phyloP scores from a whole-genome alignment of 768 basidiomycete genomes.

The Panellus pusillus region DNA sequence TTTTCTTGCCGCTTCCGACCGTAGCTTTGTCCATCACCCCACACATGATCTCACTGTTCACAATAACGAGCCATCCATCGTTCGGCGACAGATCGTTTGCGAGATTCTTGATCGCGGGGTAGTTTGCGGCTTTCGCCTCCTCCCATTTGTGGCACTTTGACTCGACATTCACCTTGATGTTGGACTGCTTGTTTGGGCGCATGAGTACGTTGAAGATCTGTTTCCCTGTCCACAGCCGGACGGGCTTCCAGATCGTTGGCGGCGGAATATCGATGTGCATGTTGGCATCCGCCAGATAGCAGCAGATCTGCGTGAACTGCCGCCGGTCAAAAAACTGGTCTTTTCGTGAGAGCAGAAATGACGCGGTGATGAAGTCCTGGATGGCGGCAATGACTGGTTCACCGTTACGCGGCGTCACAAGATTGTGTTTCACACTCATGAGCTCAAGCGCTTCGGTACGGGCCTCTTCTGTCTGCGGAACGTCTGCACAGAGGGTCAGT shows the following conservation, averaged over 20 bases:
- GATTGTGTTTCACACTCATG: slow-evolving; percentile 95
- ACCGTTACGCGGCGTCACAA: slow-evolving; percentile 97
- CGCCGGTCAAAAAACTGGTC: slow-evolving; percentile 92
- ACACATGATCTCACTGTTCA: slow-evolving; percentile 99
- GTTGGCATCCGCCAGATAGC: slow-evolving; percentile 89
- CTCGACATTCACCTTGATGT: slow-evolving; percentile 92
- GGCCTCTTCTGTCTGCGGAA: slow-evolving; percentile 98
- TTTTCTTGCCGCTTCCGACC: slow-evolving; percentile 98
- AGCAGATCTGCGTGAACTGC: slow-evolving; percentile 96
- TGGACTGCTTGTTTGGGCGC: slow-evolving; percentile 83
- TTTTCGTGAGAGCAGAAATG: slow-evolving; percentile 89
- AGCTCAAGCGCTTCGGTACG: slow-evolving; percentile 95
- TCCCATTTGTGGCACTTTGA: slow-evolving; percentile 91
- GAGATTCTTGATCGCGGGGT: slow-evolving; percentile 58
- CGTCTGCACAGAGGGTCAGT: slow-evolving; percentile 53
- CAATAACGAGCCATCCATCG: slow-evolving; percentile 95
- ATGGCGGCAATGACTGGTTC: slow-evolving; percentile 99
- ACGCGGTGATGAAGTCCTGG: slow-evolving; percentile 99
- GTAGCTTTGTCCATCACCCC: slow-evolving; percentile 99
- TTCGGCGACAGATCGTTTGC: slow-evolving; percentile 90
- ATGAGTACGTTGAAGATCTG: slow-evolving; percentile 98
- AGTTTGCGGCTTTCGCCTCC: slow-evolving; percentile 64
- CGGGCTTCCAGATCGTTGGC: slow-evolving; percentile 91
- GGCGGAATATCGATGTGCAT: slow-evolving; percentile 94
- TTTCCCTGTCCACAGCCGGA: slow-evolving; percentile 95